Evolutionary conservation across 495 filamentous ascomycete genomes (phyloP).

Genomic region (Podospora australis): DNA sequence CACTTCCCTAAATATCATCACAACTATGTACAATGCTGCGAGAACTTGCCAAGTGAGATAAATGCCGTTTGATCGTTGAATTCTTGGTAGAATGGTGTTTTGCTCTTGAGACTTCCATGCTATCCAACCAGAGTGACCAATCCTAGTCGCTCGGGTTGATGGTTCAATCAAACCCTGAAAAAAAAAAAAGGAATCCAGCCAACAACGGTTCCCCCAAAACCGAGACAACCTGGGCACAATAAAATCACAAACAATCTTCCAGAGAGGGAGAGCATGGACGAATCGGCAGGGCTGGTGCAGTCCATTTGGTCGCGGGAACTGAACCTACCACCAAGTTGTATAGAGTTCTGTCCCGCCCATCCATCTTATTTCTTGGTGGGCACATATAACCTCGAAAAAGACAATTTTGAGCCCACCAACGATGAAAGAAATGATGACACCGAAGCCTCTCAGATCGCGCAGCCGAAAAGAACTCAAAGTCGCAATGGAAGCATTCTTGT

Average conservation of each 20-base stretch:
- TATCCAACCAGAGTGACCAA: constrained; percentile 5
- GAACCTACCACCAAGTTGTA: constrained; percentile 69
- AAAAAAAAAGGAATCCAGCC: constrained; percentile 9
- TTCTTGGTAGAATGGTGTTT: too few relatives aligned
- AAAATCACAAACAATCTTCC: background rate
- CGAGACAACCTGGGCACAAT: too few relatives aligned
- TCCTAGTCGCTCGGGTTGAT: background rate
- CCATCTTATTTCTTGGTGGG: constrained; percentile 71
- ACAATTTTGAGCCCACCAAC: constrained; percentile 18
- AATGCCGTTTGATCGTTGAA: too few relatives aligned
- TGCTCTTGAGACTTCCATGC: background rate
- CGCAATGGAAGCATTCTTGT: constrained; percentile 69
- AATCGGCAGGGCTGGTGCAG: constrained; percentile 12
- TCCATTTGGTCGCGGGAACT: constrained; percentile 40
- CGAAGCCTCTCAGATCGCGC: constrained; percentile 25
- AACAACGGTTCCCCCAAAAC: too few relatives aligned
- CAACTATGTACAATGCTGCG: too few relatives aligned
- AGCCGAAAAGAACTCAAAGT: constrained; percentile 38
- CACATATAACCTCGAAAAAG: constrained; percentile 71
- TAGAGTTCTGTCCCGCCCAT: constrained; percentile 66
- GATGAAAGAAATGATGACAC: constrained; percentile 23
- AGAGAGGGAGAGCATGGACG: background rate
- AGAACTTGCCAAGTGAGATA: background rate
- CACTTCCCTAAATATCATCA: background rate
- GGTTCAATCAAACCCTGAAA: constrained; percentile 7